phyloP scores from a whole-genome alignment of 2,329 filamentous ascomycete species.

The Pezicula rhizophila region DNA sequence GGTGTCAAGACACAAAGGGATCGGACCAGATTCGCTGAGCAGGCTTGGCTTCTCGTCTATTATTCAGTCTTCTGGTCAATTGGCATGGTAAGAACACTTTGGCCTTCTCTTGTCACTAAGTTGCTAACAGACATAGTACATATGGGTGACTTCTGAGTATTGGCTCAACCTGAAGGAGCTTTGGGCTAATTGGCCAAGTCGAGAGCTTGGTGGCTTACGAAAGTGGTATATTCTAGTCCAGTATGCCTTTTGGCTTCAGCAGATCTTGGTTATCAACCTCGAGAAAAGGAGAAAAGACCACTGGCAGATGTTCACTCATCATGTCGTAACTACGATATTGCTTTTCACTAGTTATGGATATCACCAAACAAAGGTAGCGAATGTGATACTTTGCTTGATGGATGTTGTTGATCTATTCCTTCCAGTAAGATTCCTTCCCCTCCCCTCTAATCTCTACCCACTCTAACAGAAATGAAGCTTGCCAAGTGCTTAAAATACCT shows the following conservation, averaged over 20 bases:
- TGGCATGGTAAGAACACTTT: slow-evolving; percentile 62
- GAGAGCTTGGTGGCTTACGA: slow-evolving; percentile 66
- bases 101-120: neutral
- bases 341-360: slow-evolving; percentile 81
- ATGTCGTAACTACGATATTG: slow-evolving; percentile 80
- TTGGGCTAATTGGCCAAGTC: slow-evolving; percentile 79
- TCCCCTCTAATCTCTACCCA: neutral
- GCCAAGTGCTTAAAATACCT: slow-evolving; percentile 94
- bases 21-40: slow-evolving; percentile 81
- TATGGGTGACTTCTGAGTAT: slow-evolving; percentile 72
- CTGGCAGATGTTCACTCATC: slow-evolving; percentile 92
- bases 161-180: slow-evolving; percentile 71
- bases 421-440: slow-evolving; percentile 51
- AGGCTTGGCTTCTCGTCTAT: slow-evolving; percentile 86
- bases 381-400: slow-evolving; percentile 86
- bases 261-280: slow-evolving; percentile 89
- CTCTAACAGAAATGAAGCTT: slow-evolving; percentile 41
- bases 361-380: slow-evolving; percentile 80
- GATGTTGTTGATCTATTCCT: slow-evolving; percentile 87
- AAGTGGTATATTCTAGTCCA: slow-evolving; percentile 90
- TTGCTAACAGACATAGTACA: slow-evolving; percentile 51
- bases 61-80: slow-evolving; percentile 75
- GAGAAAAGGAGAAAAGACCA: slow-evolving; percentile 93
- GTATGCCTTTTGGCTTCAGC: slow-evolving; percentile 89
- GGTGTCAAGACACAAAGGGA: slow-evolving; percentile 75